Evolutionary conservation across 2,329 filamentous ascomycete species (phyloP).

Genomic region (Lecanicillium sp.): DNA sequence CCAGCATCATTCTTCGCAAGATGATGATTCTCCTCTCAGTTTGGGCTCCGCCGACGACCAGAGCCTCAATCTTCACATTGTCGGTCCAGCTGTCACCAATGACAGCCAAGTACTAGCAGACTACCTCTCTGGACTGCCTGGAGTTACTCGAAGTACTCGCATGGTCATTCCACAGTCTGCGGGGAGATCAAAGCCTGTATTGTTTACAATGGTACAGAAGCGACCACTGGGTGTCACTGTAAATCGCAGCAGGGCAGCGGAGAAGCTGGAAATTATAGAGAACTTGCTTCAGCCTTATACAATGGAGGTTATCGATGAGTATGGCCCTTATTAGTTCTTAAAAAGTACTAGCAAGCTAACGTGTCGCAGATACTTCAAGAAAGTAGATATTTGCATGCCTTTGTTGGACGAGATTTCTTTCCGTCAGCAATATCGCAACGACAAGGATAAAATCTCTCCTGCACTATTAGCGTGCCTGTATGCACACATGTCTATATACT

Average conservation of each 20-base stretch:
- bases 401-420: slow-evolving; percentile 49
- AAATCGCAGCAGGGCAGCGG: slow-evolving; percentile 28
- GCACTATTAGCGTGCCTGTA: slow-evolving; percentile 49
- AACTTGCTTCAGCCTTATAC: slow-evolving; percentile 49
- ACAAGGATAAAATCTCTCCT: slow-evolving; percentile 42
- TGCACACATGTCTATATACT: slow-evolving; percentile 49
- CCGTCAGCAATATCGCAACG: slow-evolving; percentile 34
- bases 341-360: not conserved
- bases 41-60: slow-evolving; percentile 25
- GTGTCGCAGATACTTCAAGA: slow-evolving; percentile 38
- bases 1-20: not conserved
- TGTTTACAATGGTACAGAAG: slow-evolving; percentile 38
- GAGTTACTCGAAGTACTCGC: slow-evolving; percentile 18
- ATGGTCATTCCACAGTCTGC: slow-evolving; percentile 22
- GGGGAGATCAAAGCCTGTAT: slow-evolving; percentile 27
- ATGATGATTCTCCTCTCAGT: slow-evolving; percentile 19
- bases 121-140: slow-evolving; percentile 35
- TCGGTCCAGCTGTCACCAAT: slow-evolving; percentile 50
- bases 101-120: slow-evolving; percentile 54
- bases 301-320: slow-evolving; percentile 41
- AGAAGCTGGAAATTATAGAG: slow-evolving; percentile 47
- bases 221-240: slow-evolving; percentile 33
- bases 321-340: slow-evolving; percentile 10
- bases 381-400: slow-evolving; percentile 52
- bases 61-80: slow-evolving; percentile 41